phyloP scores from a whole-genome alignment of 305 asterid genomes.

The Solanum aculeatissimum region DNA sequence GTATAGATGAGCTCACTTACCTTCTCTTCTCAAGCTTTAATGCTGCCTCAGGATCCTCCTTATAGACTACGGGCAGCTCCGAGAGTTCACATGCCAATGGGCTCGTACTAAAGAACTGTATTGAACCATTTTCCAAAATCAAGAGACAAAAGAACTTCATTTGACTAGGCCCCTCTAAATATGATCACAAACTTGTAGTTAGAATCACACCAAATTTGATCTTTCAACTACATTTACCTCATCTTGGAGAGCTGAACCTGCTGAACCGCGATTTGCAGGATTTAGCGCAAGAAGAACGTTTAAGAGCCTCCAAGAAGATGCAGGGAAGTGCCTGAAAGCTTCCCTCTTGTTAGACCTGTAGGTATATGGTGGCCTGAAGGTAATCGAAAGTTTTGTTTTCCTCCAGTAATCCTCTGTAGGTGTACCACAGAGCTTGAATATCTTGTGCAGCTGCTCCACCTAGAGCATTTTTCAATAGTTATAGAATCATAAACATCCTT shows the following conservation, averaged over 20 bases:
- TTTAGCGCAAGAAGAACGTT: conserved; percentile 53
- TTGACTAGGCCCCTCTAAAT: neutral
- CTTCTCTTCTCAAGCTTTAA: conserved; percentile 28
- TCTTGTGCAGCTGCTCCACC: conserved; percentile 78
- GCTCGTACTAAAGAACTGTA: conserved; percentile 41
- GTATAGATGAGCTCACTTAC: conserved; percentile 16
- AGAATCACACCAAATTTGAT: neutral
- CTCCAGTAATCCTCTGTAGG: conserved; percentile 59
- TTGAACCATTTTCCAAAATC: neutral
- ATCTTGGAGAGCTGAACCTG: conserved; percentile 48
- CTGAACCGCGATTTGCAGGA: conserved; percentile 48
- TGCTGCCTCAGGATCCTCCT: conserved; percentile 39
- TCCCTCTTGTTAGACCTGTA: conserved; percentile 48
- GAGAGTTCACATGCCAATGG: conserved; percentile 69
- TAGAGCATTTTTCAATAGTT: neutral
- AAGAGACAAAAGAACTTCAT: neutral
- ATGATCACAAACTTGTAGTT: neutral
- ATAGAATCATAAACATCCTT: neutral
- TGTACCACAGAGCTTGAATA: conserved; percentile 77
- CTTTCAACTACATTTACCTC: conserved; percentile 26
- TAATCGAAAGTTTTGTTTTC: conserved; percentile 37
- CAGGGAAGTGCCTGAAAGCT: conserved; percentile 47
- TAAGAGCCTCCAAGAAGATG: conserved; percentile 44
- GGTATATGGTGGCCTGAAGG: conserved; percentile 65
- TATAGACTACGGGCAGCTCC: conserved; percentile 47